These are phyloP conservation scores for Penicillium parvum DNA, from an alignment of 495 filamentous ascomycete species.

Conservation along the genomic window DNA sequence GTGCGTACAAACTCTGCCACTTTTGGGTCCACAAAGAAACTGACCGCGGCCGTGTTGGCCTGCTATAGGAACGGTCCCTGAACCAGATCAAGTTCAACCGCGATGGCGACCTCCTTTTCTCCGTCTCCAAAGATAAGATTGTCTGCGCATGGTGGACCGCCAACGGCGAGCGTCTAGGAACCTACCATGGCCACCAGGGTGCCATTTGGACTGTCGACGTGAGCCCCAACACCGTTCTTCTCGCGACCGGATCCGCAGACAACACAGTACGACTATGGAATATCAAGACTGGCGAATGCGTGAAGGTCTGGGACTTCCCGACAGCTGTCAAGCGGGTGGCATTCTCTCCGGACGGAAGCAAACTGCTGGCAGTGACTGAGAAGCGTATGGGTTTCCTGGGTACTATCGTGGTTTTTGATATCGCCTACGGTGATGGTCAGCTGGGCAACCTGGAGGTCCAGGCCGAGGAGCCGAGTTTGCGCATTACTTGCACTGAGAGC, in stretches of 20 bases:
- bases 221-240: conserved; percentile 86
- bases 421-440: conserved; percentile 73
- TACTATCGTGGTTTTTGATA: conserved; percentile 86
- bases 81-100: conserved; percentile 97
- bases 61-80: conserved; percentile 78
- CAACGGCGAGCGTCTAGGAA: conserved; percentile 92
- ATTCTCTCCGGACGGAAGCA: conserved; percentile 86
- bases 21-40: conserved; percentile 19
- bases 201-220: conserved; percentile 99
- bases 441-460: conserved; percentile 53
- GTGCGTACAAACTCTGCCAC: conserved; percentile 41
- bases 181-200: conserved; percentile 94
- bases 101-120: conserved; percentile 97
- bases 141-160: conserved; percentile 92
- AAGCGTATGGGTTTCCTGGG: conserved; percentile 94
- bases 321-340: conserved; percentile 96
- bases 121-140: conserved; percentile 93
- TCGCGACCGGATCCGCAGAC: conserved; percentile 93
- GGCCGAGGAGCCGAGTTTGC: conserved; percentile 70
- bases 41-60: conserved; percentile 17
- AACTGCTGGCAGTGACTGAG: conserved; percentile 89
- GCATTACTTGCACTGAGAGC: conserved; percentile 86
- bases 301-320: conserved; percentile 96
- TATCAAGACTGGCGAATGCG: conserved; percentile 81
- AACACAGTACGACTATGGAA: conserved; percentile 98